These are phyloP conservation scores for Drechmeria coniospora DNA, from an alignment of 2,329 filamentous ascomycete genomes.

Conservation along the genomic window DNA sequence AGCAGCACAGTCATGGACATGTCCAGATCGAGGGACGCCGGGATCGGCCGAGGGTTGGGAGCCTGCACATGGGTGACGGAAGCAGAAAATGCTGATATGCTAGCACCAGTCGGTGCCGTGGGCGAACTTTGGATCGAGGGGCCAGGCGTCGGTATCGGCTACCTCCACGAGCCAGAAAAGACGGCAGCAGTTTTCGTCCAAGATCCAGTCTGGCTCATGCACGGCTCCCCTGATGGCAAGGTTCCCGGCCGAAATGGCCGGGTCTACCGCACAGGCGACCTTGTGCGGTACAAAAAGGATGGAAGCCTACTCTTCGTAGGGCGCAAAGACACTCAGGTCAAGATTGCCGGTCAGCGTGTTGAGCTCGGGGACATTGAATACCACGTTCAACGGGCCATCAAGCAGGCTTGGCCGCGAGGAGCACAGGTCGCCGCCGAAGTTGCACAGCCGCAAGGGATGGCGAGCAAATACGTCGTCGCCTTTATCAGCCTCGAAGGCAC, in stretches of 20 bases:
- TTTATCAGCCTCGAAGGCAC: too few species aligned
- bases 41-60: constrained; percentile 3
- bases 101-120: constrained; percentile 8
- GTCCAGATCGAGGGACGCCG: neutral
- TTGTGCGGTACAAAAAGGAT: constrained; percentile 14
- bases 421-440: constrained; percentile 1
- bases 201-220: constrained; percentile 4
- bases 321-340: constrained; percentile 39
- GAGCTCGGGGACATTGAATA: constrained; percentile 21
- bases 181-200: constrained; percentile 3
- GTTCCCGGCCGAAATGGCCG: constrained; percentile 5
- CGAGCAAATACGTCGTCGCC: neutral
- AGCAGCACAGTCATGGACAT: constrained; percentile 1
- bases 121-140: constrained; percentile 15
- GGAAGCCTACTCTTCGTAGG: constrained; percentile 25
- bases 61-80: constrained; percentile 9
- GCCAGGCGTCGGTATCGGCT: constrained; percentile 10
- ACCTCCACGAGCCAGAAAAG: constrained; percentile 7
- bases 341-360: constrained; percentile 37
- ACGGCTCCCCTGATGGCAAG: constrained; percentile 1
- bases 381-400: constrained; percentile 2
- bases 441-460: neutral
- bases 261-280: constrained; percentile 10
- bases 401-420: neutral
- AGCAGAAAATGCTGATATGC: constrained; percentile 4